Evolutionary conservation across 164 flowering plant genomes (phyloP).

Genomic region (Hamamelis virginiana): DNA sequence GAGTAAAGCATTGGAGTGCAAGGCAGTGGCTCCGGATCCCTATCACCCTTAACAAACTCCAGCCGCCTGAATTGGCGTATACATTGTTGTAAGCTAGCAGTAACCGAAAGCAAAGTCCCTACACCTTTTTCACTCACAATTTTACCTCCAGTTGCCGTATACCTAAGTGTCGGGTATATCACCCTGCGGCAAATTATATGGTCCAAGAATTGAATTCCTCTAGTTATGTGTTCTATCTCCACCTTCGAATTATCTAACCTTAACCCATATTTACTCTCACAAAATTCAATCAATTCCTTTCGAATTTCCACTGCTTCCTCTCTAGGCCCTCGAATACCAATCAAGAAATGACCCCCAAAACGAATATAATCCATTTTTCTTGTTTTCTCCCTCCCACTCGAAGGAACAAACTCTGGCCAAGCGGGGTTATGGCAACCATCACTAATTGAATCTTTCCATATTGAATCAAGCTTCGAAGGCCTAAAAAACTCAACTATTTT

Average conservation of each 20-base stretch:
- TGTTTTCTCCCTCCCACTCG: conserved; percentile 80
- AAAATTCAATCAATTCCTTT: conserved; percentile 63
- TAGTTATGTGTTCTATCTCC: conserved; percentile 77
- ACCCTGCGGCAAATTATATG: conserved; percentile 83
- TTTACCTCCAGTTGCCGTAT: conserved; percentile 72
- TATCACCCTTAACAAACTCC: conserved; percentile 84
- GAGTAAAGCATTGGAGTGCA: conserved; percentile 96
- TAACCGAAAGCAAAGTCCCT: conserved; percentile 92
- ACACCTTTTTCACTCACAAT: conserved; percentile 82
- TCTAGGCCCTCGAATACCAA: conserved; percentile 91
- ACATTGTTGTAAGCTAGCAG: conserved; percentile 85
- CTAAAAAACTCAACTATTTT: conserved; percentile 63
- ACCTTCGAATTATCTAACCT: conserved; percentile 71
- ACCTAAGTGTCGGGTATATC: conserved; percentile 78
- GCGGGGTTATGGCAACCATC: conserved; percentile 89
- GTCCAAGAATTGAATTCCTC: conserved; percentile 88
- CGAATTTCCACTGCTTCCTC: conserved; percentile 72
- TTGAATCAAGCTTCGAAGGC: conserved; percentile 70
- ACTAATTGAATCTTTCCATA: conserved; percentile 66
- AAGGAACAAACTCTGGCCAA: conserved; percentile 98
- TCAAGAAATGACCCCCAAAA: conserved; percentile 81
- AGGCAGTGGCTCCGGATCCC: conserved; percentile 95
- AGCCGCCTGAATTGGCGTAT: conserved; percentile 78
- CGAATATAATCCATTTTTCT: conserved; percentile 89
- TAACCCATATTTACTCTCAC: conserved; percentile 53